Base-by-base conservation (phyloP, 805 yeast species). In the Lachancea dasiensis region DNA sequence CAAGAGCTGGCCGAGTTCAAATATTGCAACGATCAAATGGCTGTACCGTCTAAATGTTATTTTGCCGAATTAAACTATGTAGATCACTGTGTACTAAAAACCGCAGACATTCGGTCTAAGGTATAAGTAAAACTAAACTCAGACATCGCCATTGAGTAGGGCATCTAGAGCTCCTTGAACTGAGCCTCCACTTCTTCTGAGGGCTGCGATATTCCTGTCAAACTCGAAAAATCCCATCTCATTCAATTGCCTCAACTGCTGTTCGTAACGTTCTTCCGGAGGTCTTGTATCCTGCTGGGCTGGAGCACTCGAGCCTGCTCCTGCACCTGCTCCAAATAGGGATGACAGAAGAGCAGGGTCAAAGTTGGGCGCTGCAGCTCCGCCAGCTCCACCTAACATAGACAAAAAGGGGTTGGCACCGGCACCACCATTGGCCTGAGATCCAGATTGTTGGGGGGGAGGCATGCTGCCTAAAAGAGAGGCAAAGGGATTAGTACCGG, bases 151-250 rank as follows among this genome's bases (percentile, higher is more conserved):
- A 44, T 72, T 81, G 41, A 89, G 70, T 50, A 89, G 67, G 38
- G 86, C 84, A 61, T 90, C 97, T 36, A 90, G 70, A 8, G 98
- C 98, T 31, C 97, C 97, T 65, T 90, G 96, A 18, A 90, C 97
- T 46, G 89, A 85, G 6, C 98, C 98, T 23, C 98, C 98, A 39
- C 90, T 78, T 64, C 97, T 78, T 67, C 97, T 78, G 52, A 92
- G 72, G 1, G 97, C 97, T 20, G 78, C 79, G 17, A 92, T 87
- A 56, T 92, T 92, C 49, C 85, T 73, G 49, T 90, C 97, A 57
- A 90, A 90, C 49, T 90, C 97, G 49, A 75, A 77, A 66, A 90
- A 90, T 5, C 92, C 92, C 73, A 83, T 80, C 53, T 83, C 90
- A 55, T 81, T 84, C 51, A 81, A 66, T 55, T 82, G 90, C 51